These are phyloP conservation scores for Galerina sulciceps DNA, from an alignment of 768 basidiomycete species.

Conservation along the genomic window DNA sequence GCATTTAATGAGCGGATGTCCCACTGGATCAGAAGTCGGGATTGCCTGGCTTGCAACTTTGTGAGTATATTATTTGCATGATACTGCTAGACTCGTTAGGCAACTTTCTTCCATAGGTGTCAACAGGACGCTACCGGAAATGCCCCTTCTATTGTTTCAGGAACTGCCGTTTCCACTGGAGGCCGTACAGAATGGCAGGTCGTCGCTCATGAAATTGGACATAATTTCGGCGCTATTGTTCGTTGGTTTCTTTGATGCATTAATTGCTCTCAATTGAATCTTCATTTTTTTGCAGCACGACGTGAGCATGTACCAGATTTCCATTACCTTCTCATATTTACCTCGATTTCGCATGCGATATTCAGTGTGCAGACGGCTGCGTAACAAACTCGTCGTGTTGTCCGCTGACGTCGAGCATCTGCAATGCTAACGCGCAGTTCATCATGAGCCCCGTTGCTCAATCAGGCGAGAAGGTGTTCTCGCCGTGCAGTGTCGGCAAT, in stretches of 20 bases:
- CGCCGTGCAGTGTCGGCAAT: slow-evolving; percentile 81
- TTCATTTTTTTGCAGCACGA: slow-evolving; percentile 52
- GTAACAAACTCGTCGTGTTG: slow-evolving; percentile 65
- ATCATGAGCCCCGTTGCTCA: slow-evolving; percentile 87
- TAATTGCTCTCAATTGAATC: slow-evolving; percentile 4
- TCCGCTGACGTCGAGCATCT: slow-evolving; percentile 61
- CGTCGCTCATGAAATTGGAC: slow-evolving; percentile 81
- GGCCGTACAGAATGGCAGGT: slow-evolving; percentile 84
- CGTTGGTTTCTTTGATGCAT: slow-evolving; percentile 31
- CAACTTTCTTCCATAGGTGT: slow-evolving; percentile 42
- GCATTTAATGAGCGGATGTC: slow-evolving; percentile 88
- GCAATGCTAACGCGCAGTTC: slow-evolving; percentile 68
- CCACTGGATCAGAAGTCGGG: slow-evolving; percentile 81
- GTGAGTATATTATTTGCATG: slow-evolving; percentile 41
- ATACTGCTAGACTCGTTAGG: no score
- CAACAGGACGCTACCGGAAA: slow-evolving; percentile 53
- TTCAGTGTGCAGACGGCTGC: slow-evolving; percentile 70
- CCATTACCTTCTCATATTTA: slow-evolving; percentile 6
- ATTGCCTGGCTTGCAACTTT: slow-evolving; percentile 89
- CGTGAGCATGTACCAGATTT: slow-evolving; percentile 35
- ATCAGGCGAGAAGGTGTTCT: slow-evolving; percentile 69
- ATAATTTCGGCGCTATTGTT: slow-evolving; percentile 90
- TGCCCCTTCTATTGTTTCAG: slow-evolving; percentile 62
- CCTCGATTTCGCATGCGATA: slow-evolving; percentile 5
- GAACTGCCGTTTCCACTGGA: slow-evolving; percentile 81